Conservation (phyloP, 2,329 filamentous ascomycete genomes). For the Aspergillus latus region DNA sequence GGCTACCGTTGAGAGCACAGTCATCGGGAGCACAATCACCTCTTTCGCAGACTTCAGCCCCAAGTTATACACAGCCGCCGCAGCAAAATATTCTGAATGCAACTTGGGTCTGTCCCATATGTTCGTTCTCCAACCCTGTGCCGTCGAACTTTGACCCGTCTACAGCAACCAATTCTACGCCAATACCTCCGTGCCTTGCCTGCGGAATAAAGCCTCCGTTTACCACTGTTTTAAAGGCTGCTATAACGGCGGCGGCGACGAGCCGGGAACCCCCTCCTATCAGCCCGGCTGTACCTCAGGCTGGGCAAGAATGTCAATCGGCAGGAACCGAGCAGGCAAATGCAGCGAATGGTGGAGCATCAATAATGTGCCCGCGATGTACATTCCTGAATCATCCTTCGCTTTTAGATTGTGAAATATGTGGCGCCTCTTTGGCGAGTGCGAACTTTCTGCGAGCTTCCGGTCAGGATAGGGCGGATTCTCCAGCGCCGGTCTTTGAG, state of each 20-base stretch:
- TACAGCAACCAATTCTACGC: conserved; percentile 74
- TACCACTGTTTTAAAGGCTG: conserved; percentile 78
- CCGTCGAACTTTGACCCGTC: conserved; percentile 90
- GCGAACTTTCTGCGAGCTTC: conserved; percentile 45
- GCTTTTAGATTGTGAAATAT: conserved; percentile 83
- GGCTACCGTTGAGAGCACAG: conserved; percentile 36
- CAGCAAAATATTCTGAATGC: conserved; percentile 51
- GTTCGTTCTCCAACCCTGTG: conserved; percentile 89
- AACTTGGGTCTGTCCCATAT: conserved; percentile 95
- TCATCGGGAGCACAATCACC: conserved; percentile 32
- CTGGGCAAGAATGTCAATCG: not conserved
- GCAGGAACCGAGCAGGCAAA: conserved; percentile 11
- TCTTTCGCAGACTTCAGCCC: conserved; percentile 29
- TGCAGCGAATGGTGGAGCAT: conserved; percentile 14
- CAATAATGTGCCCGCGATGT: conserved; percentile 71
- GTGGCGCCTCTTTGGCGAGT: conserved; percentile 71
- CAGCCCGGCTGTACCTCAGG: conserved; percentile 10
- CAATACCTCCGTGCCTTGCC: conserved; percentile 80
- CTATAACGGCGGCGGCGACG: conserved; percentile 67
- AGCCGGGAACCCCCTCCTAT: conserved; percentile 38
- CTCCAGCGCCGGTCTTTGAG: conserved; percentile 70
- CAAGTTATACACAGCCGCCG: conserved; percentile 37
- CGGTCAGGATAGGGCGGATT: conserved; percentile 59
- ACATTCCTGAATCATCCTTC: conserved; percentile 94
- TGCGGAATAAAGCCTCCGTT: conserved; percentile 92